A percentile compares a stretch with the other conserved stretches of the same genome.
Evolutionary conservation across 2,329 filamentous ascomycete species (phyloP).

Genomic region (Chrysoporthe cubensis): DNA sequence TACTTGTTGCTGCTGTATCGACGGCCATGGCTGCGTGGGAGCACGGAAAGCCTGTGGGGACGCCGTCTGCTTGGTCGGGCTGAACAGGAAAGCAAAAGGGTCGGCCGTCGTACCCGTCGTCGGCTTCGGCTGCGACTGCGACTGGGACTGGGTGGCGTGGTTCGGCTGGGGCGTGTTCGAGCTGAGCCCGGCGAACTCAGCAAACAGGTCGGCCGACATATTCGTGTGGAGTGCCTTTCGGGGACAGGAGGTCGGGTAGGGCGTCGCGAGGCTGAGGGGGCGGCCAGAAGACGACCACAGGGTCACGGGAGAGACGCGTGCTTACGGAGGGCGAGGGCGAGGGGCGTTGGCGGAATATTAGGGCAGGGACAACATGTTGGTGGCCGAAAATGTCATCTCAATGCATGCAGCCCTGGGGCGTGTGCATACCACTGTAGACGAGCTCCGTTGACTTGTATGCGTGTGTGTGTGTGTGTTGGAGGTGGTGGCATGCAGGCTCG

Average conservation of each 20-base stretch:
- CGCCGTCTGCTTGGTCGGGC: slow-evolving; percentile 27
- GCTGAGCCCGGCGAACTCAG: slow-evolving; percentile 61
- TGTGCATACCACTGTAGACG: neutral
- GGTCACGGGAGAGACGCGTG: neutral
- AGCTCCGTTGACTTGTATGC: neutral
- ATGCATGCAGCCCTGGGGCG: slow-evolving; percentile 17
- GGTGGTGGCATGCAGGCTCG: neutral
- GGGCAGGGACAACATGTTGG: slow-evolving; percentile 18
- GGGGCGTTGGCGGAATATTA: slow-evolving; percentile 6
- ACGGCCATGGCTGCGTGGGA: slow-evolving; percentile 34
- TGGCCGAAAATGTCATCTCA: slow-evolving; percentile 4
- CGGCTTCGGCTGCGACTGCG: slow-evolving; percentile 28
- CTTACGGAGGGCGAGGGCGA: neutral
- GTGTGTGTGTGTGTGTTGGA: neutral
- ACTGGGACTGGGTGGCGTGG: slow-evolving; percentile 26
- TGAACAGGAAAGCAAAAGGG: slow-evolving; percentile 39
- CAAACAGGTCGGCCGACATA: slow-evolving; percentile 71
- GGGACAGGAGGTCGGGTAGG: slow-evolving; percentile 14
- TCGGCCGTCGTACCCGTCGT: slow-evolving; percentile 32
- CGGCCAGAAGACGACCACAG: slow-evolving; percentile 3
- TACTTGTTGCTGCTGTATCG: slow-evolving; percentile 28
- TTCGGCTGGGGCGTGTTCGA: slow-evolving; percentile 36
- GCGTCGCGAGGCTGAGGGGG: slow-evolving; percentile 9
- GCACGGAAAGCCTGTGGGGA: slow-evolving; percentile 24
- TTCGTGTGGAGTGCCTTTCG: slow-evolving; percentile 18